phyloP scores from a whole-genome alignment of 257 asterid species.

The Knoxia roxburghii region DNA sequence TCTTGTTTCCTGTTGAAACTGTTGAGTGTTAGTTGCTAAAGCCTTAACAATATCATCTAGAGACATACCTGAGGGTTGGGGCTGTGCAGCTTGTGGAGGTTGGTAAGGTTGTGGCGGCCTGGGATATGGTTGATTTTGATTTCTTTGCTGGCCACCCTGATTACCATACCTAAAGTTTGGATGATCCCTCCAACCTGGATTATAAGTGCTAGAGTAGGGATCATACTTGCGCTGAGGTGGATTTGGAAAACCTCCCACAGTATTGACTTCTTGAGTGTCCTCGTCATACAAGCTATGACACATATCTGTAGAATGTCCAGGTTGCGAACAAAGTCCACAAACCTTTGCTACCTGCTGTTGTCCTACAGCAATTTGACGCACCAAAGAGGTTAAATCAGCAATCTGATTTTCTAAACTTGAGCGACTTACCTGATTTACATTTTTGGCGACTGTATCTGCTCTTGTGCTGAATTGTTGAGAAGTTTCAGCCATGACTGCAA shows the following conservation, averaged over 20 bases:
- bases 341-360: background rate
- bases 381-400: background rate
- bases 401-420: background rate
- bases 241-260: no score
- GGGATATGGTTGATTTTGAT: background rate
- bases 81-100: background rate
- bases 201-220: background rate
- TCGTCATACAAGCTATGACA: background rate
- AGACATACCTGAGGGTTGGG: background rate
- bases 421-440: background rate
- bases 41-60: background rate
- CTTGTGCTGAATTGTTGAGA: no score
- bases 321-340: background rate
- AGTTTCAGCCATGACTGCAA: no score
- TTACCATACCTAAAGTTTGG: background rate
- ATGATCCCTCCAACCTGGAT: conserved; percentile 1
- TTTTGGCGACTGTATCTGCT: no score
- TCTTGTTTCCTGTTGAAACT: background rate
- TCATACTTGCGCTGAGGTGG: no score
- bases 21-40: background rate
- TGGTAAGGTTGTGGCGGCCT: no score
- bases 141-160: background rate
- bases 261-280: background rate
- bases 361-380: conserved; percentile 1
- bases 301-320: background rate